Conservation (phyloP, 2,329 filamentous ascomycete genomes). For the Neonectria faginata region DNA sequence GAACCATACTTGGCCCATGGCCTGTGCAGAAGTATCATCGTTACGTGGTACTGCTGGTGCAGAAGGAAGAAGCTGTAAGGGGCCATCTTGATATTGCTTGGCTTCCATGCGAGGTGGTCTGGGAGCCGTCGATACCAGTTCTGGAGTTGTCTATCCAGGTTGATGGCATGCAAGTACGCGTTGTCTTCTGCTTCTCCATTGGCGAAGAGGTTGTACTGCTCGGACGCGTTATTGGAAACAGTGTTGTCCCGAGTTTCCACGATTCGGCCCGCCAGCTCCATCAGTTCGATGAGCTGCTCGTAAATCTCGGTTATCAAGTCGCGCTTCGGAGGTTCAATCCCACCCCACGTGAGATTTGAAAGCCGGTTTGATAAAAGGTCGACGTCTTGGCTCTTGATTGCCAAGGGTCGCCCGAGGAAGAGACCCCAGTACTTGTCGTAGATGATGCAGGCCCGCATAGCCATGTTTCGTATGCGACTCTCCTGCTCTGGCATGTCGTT, state of each 20-base stretch:
- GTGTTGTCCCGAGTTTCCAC: slow-evolving; percentile 57
- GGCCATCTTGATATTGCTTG: slow-evolving; percentile 61
- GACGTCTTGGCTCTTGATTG: slow-evolving; percentile 65
- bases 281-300: slow-evolving; percentile 65
- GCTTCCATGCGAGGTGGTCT: slow-evolving; percentile 61
- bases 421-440: slow-evolving; percentile 68
- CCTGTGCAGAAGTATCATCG: slow-evolving; percentile 64
- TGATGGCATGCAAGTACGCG: slow-evolving; percentile 62
- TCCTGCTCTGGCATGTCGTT: slow-evolving; percentile 60
- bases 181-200: slow-evolving; percentile 55
- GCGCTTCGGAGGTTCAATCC: slow-evolving; percentile 33
- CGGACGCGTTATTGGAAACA: slow-evolving; percentile 48
- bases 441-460: slow-evolving; percentile 63
- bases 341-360: slow-evolving; percentile 54
- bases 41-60: slow-evolving; percentile 67
- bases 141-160: slow-evolving; percentile 64
- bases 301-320: slow-evolving; percentile 55
- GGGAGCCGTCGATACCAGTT: slow-evolving; percentile 66
- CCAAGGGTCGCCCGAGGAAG: slow-evolving; percentile 65
- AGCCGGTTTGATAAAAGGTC: slow-evolving; percentile 60
- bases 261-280: slow-evolving; percentile 66
- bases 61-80: slow-evolving; percentile 65
- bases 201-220: slow-evolving; percentile 47
- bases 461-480: slow-evolving; percentile 61
- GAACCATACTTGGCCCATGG: slow-evolving; percentile 65